A percentile compares a stretch with the other conserved stretches of the same genome.
Evolutionary conservation across 2,329 filamentous ascomycete genomes (phyloP).

Genomic region (Pseudonectria buxi): DNA sequence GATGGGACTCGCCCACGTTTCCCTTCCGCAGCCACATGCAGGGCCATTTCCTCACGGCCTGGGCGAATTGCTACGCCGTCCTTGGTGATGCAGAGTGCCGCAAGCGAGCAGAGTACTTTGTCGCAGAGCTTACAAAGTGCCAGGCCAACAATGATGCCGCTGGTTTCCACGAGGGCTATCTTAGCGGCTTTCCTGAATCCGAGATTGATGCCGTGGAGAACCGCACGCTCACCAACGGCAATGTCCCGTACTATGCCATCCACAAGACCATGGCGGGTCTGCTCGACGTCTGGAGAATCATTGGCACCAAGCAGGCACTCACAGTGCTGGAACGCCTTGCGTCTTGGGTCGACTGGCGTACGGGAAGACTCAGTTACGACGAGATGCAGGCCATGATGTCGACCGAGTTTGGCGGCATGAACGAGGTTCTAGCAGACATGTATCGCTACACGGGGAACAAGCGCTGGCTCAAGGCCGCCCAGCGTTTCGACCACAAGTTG

Average conservation of each 20-base stretch:
- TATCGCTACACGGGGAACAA: slow-evolving; percentile 39
- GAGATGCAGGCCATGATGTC: slow-evolving; percentile 43
- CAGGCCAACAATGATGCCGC: slow-evolving; percentile 42
- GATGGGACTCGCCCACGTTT: slow-evolving; percentile 48
- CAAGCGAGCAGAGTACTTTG: slow-evolving; percentile 39
- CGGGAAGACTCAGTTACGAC: slow-evolving; percentile 31
- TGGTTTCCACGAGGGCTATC: slow-evolving; percentile 39
- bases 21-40: slow-evolving; percentile 46
- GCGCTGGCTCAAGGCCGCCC: slow-evolving; percentile 39
- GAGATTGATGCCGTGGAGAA: slow-evolving; percentile 39
- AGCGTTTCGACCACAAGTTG: slow-evolving; percentile 43
- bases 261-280: slow-evolving; percentile 48
- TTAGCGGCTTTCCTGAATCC: slow-evolving; percentile 46
- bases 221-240: slow-evolving; percentile 38
- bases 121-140: slow-evolving; percentile 41
- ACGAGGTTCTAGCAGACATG: slow-evolving; percentile 42
- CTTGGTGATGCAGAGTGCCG: slow-evolving; percentile 36
- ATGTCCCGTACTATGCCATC: slow-evolving; percentile 48
- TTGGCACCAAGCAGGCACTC: slow-evolving; percentile 35
- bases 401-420: slow-evolving; percentile 49
- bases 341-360: slow-evolving; percentile 43
- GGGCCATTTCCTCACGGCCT: slow-evolving; percentile 44
- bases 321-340: slow-evolving; percentile 38
- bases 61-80: slow-evolving; percentile 41
- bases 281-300: slow-evolving; percentile 41